phyloP scores from a whole-genome alignment of 169 alveolate species.

The Plasmodium coatneyi region DNA sequence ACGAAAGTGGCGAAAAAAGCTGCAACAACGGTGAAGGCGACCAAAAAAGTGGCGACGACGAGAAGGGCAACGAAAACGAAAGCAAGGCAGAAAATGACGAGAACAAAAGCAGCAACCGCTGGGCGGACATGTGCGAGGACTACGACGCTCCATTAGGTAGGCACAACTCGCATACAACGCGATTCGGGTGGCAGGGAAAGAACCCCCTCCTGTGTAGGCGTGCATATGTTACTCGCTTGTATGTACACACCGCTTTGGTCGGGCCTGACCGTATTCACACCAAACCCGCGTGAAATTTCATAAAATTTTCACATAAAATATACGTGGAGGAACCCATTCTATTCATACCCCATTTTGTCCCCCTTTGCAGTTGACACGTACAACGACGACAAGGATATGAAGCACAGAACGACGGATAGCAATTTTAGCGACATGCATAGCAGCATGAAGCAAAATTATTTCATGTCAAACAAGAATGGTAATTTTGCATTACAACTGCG shows the following conservation, averaged over 20 bases:
- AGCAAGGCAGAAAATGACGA: slow-evolving; percentile 29
- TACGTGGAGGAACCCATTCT: background rate
- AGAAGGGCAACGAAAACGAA: background rate
- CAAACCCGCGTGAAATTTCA: background rate
- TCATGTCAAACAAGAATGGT: slow-evolving; percentile 60
- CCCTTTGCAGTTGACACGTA: slow-evolving; percentile 42
- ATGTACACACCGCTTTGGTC: background rate
- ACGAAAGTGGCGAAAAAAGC: background rate
- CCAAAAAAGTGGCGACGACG: background rate
- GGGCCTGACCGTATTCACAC: background rate
- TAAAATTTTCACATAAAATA: background rate
- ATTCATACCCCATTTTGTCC: background rate
- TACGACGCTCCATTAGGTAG: slow-evolving; percentile 69
- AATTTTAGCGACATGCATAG: slow-evolving; percentile 26
- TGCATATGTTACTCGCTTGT: background rate
- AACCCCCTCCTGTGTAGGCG: background rate
- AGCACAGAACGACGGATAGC: slow-evolving; percentile 24
- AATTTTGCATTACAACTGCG: background rate
- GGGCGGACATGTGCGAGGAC: slow-evolving; percentile 75
- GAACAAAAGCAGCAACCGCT: slow-evolving; percentile 60
- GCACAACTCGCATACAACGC: background rate
- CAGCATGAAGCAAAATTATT: slow-evolving; percentile 52
- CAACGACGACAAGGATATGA: slow-evolving; percentile 55
- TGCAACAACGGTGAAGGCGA: background rate
- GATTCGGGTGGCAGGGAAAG: background rate